Evolutionary conservation across 1,139 yeast genomes (phyloP), one percentile per base, ranked within the genome.

Genomic region (Hemisphaericaspora xylanilytica): DNA sequence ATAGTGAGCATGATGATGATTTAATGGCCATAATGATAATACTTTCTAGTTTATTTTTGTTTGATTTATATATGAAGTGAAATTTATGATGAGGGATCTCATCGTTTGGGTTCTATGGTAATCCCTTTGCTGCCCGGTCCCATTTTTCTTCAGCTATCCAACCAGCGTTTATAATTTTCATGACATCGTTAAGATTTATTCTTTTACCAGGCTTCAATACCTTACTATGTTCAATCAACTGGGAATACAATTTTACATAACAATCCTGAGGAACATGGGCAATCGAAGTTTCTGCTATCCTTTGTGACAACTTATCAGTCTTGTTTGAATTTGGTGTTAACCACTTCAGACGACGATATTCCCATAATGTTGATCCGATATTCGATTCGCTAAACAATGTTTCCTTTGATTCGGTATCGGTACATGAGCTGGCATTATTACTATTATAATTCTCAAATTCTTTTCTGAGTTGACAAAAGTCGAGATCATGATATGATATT

Each of bases 91-190:
- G 2, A 13, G 14, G 8, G 32, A 10, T 10, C 8, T 29, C 7
- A 14, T 18, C 14, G 17, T 8, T 16, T 6, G 9, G 22, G 27
- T n/a, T 11, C 48, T 46, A 66, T 15, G 73, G 59, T 37, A 70
- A 51, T 1, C 79, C 79, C 36, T 57, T 61, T 5, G 76, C 77
- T 7, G 80, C 80, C 32, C 76, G 52, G 39, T 80, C 87, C 82
- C 86, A 83, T 50, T 73, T 74, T 43, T 74, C 81, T 16, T 75
- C 77, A 39, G 76, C 78, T 14, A 70, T 65, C 94, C 94, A 85
- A 6, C 90, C 92, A 5, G 78, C 73, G 50, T 83, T 75, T 27
- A 84, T 73, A 12, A 84, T 73, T 42, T 70, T 70, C 39, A 83
- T 53, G 33, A 80, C 73, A 52, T 84, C 90, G 41, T 61, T 61